Evolutionary conservation across 1,284 basidiomycete genomes (phyloP).

Genomic region (Ustilago nuda): DNA sequence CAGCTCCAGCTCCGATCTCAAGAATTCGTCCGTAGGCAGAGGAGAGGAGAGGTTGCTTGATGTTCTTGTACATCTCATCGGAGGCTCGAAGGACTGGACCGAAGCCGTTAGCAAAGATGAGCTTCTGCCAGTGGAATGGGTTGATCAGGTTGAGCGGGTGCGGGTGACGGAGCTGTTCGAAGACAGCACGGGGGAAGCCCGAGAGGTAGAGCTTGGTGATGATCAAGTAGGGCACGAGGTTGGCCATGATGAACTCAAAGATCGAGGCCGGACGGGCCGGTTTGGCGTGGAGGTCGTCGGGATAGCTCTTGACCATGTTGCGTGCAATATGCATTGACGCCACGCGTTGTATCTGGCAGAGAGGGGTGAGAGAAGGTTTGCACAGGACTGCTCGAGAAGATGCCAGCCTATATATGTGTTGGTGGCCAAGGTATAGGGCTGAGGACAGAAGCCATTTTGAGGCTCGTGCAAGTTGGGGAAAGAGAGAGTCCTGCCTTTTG

Average conservation of each 20-base stretch:
- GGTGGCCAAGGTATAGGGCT: background rate
- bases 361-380: background rate
- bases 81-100: constrained; percentile 17
- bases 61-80: constrained; percentile 26
- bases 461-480: no score
- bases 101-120: constrained; percentile 45
- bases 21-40: constrained; percentile 49
- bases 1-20: constrained; percentile 58
- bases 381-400: background rate
- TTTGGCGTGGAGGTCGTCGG: constrained; percentile 31
- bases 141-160: constrained; percentile 34
- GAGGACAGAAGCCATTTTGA: background rate
- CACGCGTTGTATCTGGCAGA: background rate
- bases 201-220: constrained; percentile 22
- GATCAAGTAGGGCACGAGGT: constrained; percentile 27
- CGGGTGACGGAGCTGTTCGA: constrained; percentile 32
- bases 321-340: background rate
- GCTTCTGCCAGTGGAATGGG: constrained; percentile 43
- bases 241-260: constrained; percentile 21
- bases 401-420: background rate
- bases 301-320: constrained; percentile 18
- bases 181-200: constrained; percentile 39
- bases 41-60: constrained; percentile 37
- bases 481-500: no score
- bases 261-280: constrained; percentile 23